phyloP scores from a whole-genome alignment of 768 basidiomycete genomes.

The Boletus insuetus region DNA sequence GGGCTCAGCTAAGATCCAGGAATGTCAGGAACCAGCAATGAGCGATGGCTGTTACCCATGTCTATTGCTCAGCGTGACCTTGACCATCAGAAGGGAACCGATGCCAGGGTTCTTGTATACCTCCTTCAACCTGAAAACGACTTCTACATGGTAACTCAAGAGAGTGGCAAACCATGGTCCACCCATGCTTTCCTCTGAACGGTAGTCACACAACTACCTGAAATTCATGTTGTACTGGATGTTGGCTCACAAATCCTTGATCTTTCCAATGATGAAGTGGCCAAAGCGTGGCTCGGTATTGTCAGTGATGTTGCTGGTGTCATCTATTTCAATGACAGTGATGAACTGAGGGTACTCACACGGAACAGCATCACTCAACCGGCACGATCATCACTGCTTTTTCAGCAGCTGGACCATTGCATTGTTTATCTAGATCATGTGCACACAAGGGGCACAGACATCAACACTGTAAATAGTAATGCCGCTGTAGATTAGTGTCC shows the following conservation, averaged over 20 bases:
- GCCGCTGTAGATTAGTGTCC: no score
- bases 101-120: conserved; percentile 36
- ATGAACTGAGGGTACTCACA: no score
- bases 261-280: conserved; percentile 39
- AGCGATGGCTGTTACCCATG: conserved; percentile 2
- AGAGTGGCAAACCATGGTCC: background rate
- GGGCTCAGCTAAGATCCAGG: conserved; percentile 11
- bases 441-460: no score
- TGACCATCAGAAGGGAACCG: conserved; percentile 31
- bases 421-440: no score
- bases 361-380: no score
- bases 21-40: conserved; percentile 41
- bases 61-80: no score
- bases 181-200: conserved; percentile 18
- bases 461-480: no score
- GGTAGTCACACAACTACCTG: conserved; percentile 31
- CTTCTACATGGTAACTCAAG: conserved; percentile 1
- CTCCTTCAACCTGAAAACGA: conserved; percentile 24
- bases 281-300: conserved; percentile 37
- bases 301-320: conserved; percentile 15
- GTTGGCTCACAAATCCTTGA: conserved; percentile 58
- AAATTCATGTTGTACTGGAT: conserved; percentile 46
- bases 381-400: no score
- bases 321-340: no score
- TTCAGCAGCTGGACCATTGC: no score